Base-by-base conservation (phyloP, 768 basidiomycete genomes). In the Suillus cothurnatus region DNA sequence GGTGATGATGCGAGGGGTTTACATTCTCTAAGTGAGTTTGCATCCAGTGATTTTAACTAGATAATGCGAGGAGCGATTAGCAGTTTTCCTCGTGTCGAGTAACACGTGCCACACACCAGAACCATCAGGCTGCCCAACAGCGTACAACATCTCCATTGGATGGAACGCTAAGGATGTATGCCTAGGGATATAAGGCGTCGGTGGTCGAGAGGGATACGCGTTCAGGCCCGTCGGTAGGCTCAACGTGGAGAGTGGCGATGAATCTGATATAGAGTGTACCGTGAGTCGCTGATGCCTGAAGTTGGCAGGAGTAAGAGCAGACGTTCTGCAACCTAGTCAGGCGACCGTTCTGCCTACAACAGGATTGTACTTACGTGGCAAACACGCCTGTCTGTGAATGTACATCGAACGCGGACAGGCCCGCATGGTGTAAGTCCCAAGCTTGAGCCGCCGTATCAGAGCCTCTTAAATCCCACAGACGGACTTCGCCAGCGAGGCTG, bases 401-500 rank as follows among this genome's bases (percentile, higher is more conserved):
- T 1, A 93, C 88, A 68, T 97, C 95, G 69, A 99, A 91, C 1
- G 90, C 85, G 12, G 93, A 87, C 56, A 98, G 80, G 12, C 95
- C 95, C 36, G 87, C 78, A 2, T 86, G 84, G 68, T 90, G 86
- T 28, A 87, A 74, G 45, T 90, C 83, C 84, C 91, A 88, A 45
- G 85, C 84, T 58, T 86, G 81, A 15, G 86, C 72, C 6, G 93
- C 84, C 36, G 76, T 77, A 52, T 91, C 86, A 3, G 82, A 69
- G 21, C 85, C 83, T 62, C 97, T 88, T 36, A 92, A 79, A 76
- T 99, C 97, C 90, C 95, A 99, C 11, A 99, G 77, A 71, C 92
- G 92, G 49, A 97, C 90, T 70, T 93, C 88, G 1, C 97, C 97
- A 71, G 93, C 91, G 74, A 94, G 76, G 71, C 97, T 98, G 70